Base-by-base conservation (phyloP, 192 early-diverging fungal species). In the Coemansia sp. region DNA sequence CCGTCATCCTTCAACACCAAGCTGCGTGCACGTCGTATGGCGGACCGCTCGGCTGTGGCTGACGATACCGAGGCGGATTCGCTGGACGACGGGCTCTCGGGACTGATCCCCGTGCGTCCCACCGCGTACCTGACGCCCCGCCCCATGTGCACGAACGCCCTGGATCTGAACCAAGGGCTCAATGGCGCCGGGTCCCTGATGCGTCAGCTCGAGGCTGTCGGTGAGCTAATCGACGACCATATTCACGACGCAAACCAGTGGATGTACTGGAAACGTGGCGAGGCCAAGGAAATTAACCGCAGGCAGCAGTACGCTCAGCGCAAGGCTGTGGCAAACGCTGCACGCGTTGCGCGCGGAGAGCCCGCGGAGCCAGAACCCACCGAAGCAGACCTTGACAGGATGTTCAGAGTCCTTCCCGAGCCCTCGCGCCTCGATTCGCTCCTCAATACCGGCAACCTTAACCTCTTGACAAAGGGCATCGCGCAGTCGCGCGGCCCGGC, bases 401-500 rank as follows among this genome's bases (percentile, higher is more conserved):
- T 72, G 82, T 85, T 90, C 91, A 81, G 84, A 63, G 30, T 90
- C 40, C 88, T 89, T 45, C 84, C 85, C 20, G 97, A 98, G 83
- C 96, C 97, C 8, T 90, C 90, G 70, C 88, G 94, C 63, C 84
- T 99, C 58, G 94, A 97, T 58, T 87, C 88, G 16, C 84, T 98
- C 71, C 86, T 99, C 67, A 86, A 95, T 61, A 88, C 89, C 29
- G 92, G 92, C 66, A 93, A 96, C 79, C 91, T 97, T 65, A 91
- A 95, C 72, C 92, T 94, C 68, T 92, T 93, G 73, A 91, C 88
- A 78, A 92, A 94, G 84, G 92, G 96, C 82, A 83, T 98, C 42
- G 91, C 94, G 63, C 89, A 95, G 84, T 95, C 91, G 75, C 89
- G 94, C 65, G 97, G 96, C 51, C 95, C 95, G 28, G 90, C 87